Conservation (phyloP, 2,329 filamentous ascomycete genomes). For the Corinectria fuckeliana region DNA sequence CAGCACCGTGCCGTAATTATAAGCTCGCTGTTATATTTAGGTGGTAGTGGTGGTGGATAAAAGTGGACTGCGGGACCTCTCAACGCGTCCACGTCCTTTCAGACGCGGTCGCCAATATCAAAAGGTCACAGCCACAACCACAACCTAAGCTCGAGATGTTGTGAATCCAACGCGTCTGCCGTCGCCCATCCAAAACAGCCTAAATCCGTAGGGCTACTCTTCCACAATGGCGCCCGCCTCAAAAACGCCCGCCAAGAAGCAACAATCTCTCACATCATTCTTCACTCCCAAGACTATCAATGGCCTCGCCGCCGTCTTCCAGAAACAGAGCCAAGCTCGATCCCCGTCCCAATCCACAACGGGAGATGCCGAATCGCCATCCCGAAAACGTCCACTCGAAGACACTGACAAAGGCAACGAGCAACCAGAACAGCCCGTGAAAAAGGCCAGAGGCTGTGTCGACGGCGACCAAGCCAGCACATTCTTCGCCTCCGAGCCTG, state of each 20-base stretch:
- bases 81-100: constrained; percentile 34
- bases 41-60: constrained; percentile 6
- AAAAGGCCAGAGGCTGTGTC: constrained; percentile 53
- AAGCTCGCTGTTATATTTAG: not conserved
- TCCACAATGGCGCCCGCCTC: constrained; percentile 44
- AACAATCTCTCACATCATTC: constrained; percentile 86
- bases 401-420: constrained; percentile 54
- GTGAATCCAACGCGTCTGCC: constrained; percentile 13
- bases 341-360: constrained; percentile 34
- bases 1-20: not conserved
- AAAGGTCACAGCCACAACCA: constrained; percentile 32
- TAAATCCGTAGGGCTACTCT: not conserved
- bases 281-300: constrained; percentile 70
- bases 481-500: constrained; percentile 38
- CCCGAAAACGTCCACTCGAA: constrained; percentile 60
- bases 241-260: constrained; percentile 64
- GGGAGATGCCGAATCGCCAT: constrained; percentile 38
- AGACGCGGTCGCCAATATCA: constrained; percentile 29
- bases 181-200: not conserved
- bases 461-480: constrained; percentile 44
- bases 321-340: constrained; percentile 40
- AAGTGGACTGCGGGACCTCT: constrained; percentile 33
- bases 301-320: constrained; percentile 47
- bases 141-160: constrained; percentile 1
- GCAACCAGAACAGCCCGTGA: constrained; percentile 47